Percentiles rank a stretch among this genome's conserved stretches.
These are phyloP conservation scores for Ceratocystis destructans DNA, from an alignment of 2,329 filamentous ascomycete genomes.

Conservation along the genomic window DNA sequence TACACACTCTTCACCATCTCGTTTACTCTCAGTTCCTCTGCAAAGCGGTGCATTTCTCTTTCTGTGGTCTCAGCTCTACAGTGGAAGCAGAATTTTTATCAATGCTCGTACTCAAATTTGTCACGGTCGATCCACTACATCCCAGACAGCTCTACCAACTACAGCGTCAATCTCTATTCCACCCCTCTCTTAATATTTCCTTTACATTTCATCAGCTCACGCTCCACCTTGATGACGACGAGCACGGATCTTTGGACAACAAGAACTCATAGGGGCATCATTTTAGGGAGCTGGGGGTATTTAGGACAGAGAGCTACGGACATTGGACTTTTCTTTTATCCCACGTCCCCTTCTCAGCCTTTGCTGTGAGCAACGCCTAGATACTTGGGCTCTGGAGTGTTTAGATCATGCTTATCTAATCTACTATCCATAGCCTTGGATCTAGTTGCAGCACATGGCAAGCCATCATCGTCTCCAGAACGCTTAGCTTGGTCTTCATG, in stretches of 20 bases:
- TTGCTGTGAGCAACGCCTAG: not conserved
- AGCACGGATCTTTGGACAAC: not conserved
- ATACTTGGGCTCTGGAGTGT: conserved; percentile 24
- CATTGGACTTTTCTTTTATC: not conserved
- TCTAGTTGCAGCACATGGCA: conserved; percentile 25
- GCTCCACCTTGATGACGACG: not conserved
- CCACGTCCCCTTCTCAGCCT: not conserved
- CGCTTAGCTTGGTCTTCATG: conserved; percentile 52
- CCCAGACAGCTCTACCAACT: not conserved
- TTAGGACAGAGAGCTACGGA: conserved; percentile 1
- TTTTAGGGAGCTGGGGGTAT: not conserved
- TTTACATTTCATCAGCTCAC: not conserved
- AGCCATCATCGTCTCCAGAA: conserved; percentile 38
- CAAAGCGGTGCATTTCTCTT: not conserved
- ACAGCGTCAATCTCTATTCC: not conserved
- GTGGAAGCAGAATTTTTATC: not conserved
- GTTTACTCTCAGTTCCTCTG: not conserved
- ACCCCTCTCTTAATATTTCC: not conserved
- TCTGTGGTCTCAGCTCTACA: not conserved
- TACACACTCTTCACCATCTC: not conserved
- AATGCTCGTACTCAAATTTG: not conserved
- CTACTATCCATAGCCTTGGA: not conserved
- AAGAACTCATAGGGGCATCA: not conserved
- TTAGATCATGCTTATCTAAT: not conserved
- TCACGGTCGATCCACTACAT: not conserved